Evolutionary conservation across 495 filamentous ascomycete genomes (phyloP), one percentile per base, ranked within the genome.

Genomic region (Xylaria castorea): DNA sequence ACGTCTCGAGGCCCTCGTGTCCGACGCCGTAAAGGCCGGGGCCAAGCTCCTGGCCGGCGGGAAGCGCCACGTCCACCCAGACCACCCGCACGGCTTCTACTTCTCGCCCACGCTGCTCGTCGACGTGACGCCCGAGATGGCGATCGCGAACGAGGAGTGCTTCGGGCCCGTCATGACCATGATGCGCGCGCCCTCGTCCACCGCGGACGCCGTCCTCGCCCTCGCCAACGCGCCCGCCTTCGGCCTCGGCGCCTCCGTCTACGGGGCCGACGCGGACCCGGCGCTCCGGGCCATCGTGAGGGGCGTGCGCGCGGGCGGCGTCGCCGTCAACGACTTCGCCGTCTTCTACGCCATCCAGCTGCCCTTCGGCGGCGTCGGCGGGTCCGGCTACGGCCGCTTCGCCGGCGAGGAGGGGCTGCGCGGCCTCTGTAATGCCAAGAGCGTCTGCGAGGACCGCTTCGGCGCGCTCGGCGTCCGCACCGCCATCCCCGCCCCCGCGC

Each of bases 311-410:
- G 90, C 91, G 3, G 96, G 96, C 34, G 97, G 97, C 92, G 92
- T 98, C 5, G 87, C 92, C 60, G 89, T 99, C 66, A 98, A 99
- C 76, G 96, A 98, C 82, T 99, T 99, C 74, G 96, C 90, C 27
- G 91, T 89, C 20, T 97, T 89, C 77, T 99, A 99, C 80, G 92
- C 95, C 32, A 93, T 97, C 20, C 93, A 96, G 82, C 81, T 99
- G 20, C 96, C 96, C 0, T 99, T 99, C 79, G 96, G 96, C 30
- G 96, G 96, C 32, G 89, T 92, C 25, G 87, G 88, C 69, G 95
- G 94, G 0, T 94, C 91, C 51, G 96, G 96, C 3, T 98, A 98
- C 80, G 96, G 97, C 7, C 84, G 96, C 20, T 98, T 99, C 84
- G 96, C 92, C 0, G 96, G 93, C 46, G 92, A 92, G 61, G 96